These are phyloP conservation scores for Fomitopsis pinicola DNA, from an alignment of 1,284 basidiomycete genomes.

Conservation along the genomic window DNA sequence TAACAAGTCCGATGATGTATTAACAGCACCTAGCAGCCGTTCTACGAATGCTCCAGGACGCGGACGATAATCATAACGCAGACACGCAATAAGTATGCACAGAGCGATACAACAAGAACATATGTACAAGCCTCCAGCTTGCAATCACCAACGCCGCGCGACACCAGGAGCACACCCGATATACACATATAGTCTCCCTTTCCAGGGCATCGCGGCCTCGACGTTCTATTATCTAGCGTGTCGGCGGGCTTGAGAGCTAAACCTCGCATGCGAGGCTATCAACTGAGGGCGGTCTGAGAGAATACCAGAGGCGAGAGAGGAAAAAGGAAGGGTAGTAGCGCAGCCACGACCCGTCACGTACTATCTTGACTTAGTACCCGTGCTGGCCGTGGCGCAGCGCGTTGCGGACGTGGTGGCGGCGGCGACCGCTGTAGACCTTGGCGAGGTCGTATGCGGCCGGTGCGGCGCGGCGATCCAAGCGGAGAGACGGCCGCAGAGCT, in stretches of 20 bases:
- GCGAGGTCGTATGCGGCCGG: neutral
- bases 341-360: neutral
- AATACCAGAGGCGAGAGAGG: neutral
- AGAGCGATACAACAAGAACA: neutral
- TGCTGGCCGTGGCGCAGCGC: neutral
- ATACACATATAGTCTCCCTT: slow-evolving; percentile 1
- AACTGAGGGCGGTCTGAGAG: neutral
- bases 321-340: neutral
- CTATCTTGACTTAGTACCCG: neutral
- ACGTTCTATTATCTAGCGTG: neutral
- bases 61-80: neutral
- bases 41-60: neutral
- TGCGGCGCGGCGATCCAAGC: neutral
- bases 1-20: neutral
- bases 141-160: neutral
- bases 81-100: neutral
- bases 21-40: neutral
- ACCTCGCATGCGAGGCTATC: slow-evolving; percentile 5
- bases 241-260: neutral
- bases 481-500: neutral
- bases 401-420: slow-evolving; percentile 6
- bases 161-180: slow-evolving; percentile 3
- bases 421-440: neutral
- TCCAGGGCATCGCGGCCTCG: slow-evolving; percentile 6
- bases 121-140: slow-evolving; percentile 4